Conservation (phyloP, 1,139 yeast genomes). For the Candida tropicalis region DNA sequence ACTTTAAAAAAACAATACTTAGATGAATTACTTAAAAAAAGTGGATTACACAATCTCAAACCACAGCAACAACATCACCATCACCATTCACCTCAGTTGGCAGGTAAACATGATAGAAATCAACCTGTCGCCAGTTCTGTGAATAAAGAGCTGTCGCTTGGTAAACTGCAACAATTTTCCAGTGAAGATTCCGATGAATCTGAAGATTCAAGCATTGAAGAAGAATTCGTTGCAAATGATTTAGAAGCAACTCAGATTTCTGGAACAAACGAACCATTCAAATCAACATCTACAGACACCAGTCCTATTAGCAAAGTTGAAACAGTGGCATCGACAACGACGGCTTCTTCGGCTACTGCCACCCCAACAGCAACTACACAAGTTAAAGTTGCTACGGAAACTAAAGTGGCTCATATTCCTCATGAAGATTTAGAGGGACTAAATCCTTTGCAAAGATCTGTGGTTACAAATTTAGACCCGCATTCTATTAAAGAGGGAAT, state of each 20-base stretch:
- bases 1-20: conserved; percentile 16
- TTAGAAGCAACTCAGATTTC: conserved; percentile 4
- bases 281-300: not conserved
- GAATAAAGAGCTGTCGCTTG: not conserved
- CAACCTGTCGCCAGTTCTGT: conserved; percentile 1
- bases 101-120: not conserved
- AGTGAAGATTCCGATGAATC: conserved; percentile 1
- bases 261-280: not conserved
- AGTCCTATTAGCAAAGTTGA: not conserved
- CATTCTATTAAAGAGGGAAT: conserved; percentile 25
- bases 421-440: conserved; percentile 10
- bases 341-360: not conserved
- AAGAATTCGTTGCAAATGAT: conserved; percentile 7
- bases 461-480: conserved; percentile 36
- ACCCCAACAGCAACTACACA: conserved; percentile 4
- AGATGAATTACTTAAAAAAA: conserved; percentile 21
- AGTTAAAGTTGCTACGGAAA: conserved; percentile 2
- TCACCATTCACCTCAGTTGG: conserved; percentile 2
- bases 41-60: not conserved
- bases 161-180: not conserved
- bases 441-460: conserved; percentile 40
- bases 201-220: conserved; percentile 9
- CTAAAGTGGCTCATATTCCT: conserved; percentile 5
- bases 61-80: conserved; percentile 1
- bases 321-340: not conserved